Base-by-base conservation (phyloP, 2,329 filamentous ascomycete genomes). In the Trichoderma sp. region DNA sequence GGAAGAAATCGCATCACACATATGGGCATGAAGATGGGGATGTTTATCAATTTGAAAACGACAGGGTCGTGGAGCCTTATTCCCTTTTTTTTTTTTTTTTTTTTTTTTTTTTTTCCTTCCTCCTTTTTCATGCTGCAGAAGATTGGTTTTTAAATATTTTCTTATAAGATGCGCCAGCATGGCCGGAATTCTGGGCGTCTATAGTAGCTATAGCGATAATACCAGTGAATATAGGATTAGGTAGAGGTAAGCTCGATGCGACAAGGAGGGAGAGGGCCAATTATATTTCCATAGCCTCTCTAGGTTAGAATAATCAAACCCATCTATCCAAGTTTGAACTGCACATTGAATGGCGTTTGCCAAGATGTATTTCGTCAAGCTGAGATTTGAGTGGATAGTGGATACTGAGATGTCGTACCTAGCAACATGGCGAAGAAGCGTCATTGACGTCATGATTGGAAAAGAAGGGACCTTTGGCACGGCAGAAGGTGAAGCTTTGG, bases 1-100 rank as follows among this genome's bases (percentile, higher is more conserved):
- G 71, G 73, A 28, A 24, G 28, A 32, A 69, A 76, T 72, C 73
- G 72, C 75, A 76, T 75, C 73, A 71, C 73, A 71, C 73, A 74
- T 73, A 76, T 51, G 67, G 68, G 69, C 70, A 71, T 61, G 37
- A 66, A 55, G 37, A 66, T 67, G 60, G 56, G 67, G 64, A 46
- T 69, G 49, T 56, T 58, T 30, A 68, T 43, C 63, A 68, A 59
- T 67, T 66, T 71, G 68, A 72, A 71, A 73, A 69, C 70, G 72
- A 72, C 63, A 72, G 69, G 71, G 72, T 71, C 61, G 73, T 68
- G 73, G 74, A 74, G 73, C 74, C 75, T 68, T 21, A 11, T 49
- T 65, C 65, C 46, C 49, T 43, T 60, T 39, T 8, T 56, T 58
- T 56, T 56, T 13, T 14, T 3, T 30, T 49, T 16, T 24, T 21